A percentile compares a stretch with the other conserved stretches of the same genome.
These are phyloP conservation scores for Populus hybrid DNA, from an alignment of 441 rosid species.

Conservation along the genomic window DNA sequence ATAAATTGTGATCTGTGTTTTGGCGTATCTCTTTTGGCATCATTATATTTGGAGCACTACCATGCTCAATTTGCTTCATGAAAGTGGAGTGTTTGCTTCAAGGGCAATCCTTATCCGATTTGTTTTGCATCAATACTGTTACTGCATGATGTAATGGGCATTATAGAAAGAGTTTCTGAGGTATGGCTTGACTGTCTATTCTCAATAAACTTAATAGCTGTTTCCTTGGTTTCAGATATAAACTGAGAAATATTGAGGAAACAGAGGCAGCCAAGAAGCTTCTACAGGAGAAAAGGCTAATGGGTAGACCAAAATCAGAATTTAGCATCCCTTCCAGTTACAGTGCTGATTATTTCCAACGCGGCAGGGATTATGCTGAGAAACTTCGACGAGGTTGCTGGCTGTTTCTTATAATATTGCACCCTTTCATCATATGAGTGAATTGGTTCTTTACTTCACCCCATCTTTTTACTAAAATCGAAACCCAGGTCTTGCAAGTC, in stretches of 20 bases:
- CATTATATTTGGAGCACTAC: not conserved
- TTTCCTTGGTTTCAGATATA: slow-evolving; percentile 50
- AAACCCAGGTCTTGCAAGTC: not conserved
- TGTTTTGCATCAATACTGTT: slow-evolving; percentile 2
- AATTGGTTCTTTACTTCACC: not conserved
- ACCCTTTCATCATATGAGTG: not conserved
- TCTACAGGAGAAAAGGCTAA: slow-evolving; percentile 82
- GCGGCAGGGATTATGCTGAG: slow-evolving; percentile 88
- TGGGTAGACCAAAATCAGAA: slow-evolving; percentile 66
- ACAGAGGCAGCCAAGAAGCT: slow-evolving; percentile 99
- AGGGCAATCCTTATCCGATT: slow-evolving; percentile 2
- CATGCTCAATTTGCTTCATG: not conserved
- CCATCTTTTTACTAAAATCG: not conserved
- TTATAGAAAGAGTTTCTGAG: not conserved
- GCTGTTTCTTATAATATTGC: not conserved
- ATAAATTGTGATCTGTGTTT: not conserved
- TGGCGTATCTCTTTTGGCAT: not conserved
- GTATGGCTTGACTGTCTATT: not conserved
- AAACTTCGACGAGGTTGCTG: slow-evolving; percentile 83
- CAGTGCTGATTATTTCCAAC: slow-evolving; percentile 95
- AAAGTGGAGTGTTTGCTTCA: not conserved
- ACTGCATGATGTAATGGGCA: not conserved
- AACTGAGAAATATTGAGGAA: slow-evolving; percentile 89
- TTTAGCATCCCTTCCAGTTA: slow-evolving; percentile 81
- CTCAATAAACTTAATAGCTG: slow-evolving; percentile 8